These are phyloP conservation scores for Phanerochaete carnosa DNA, from an alignment of 768 basidiomycete species.

Conservation along the genomic window DNA sequence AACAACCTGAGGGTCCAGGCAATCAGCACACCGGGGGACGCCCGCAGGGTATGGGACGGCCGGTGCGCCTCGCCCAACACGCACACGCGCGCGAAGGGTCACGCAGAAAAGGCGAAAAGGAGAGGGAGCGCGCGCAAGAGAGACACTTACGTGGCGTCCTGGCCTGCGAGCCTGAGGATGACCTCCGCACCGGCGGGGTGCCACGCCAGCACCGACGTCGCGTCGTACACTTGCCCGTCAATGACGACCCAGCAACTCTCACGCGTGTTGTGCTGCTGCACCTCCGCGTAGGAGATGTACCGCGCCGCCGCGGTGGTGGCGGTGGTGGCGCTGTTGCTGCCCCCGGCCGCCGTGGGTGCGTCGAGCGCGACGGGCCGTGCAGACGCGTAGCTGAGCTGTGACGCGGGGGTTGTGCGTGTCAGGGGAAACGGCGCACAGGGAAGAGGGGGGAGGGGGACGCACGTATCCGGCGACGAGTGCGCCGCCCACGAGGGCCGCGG, in stretches of 20 bases:
- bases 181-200: conserved; percentile 72
- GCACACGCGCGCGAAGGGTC: too few relatives aligned
- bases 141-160: conserved; percentile 78
- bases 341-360: background rate
- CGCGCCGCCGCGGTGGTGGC: background rate
- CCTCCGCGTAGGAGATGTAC: conserved; percentile 30
- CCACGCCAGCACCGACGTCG: conserved; percentile 13
- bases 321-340: background rate
- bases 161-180: conserved; percentile 85
- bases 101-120: too few relatives aligned
- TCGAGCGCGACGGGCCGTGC: background rate
- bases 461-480: conserved; percentile 1
- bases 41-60: too few relatives aligned
- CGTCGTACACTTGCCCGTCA: conserved; percentile 40
- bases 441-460: background rate
- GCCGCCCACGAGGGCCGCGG: background rate
- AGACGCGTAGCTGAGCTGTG: background rate
- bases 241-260: conserved; percentile 79
- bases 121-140: too few relatives aligned
- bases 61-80: too few relatives aligned
- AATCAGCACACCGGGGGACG: too few relatives aligned
- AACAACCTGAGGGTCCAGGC: too few relatives aligned
- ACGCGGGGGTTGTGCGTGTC: background rate
- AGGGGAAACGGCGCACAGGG: background rate
- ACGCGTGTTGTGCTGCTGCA: conserved; percentile 50